Conservation (phyloP, 441 rosid species). For the Macaranga tanarius region DNA sequence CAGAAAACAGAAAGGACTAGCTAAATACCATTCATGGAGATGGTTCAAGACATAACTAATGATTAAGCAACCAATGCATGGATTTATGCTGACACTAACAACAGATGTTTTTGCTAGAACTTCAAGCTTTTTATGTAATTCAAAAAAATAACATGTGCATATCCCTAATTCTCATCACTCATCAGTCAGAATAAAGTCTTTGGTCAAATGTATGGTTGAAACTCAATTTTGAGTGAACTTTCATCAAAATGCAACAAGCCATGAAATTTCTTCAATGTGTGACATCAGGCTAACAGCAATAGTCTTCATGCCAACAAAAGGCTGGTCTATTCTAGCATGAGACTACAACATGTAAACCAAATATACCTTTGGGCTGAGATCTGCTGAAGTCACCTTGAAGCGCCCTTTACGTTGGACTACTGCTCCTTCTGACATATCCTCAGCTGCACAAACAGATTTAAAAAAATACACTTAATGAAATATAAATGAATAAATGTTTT, state of each 20-base stretch:
- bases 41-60: not conserved
- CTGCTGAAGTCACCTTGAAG: slow-evolving; percentile 88
- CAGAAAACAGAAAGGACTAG: not conserved
- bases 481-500: slow-evolving; percentile 10
- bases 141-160: not conserved
- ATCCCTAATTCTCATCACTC: too few relatives aligned
- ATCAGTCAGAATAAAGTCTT: too few relatives aligned
- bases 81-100: not conserved
- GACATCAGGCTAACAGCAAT: not conserved
- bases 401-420: slow-evolving; percentile 84
- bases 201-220: not conserved
- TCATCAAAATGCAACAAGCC: not conserved
- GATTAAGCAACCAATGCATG: not conserved
- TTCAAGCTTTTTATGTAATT: not conserved
- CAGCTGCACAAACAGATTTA: slow-evolving; percentile 39
- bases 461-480: slow-evolving; percentile 2
- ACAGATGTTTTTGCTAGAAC: not conserved
- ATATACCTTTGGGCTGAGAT: slow-evolving; percentile 83
- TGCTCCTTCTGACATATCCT: slow-evolving; percentile 74
- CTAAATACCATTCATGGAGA: not conserved
- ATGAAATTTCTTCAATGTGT: not conserved
- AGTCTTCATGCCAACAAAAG: not conserved
- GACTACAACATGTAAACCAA: slow-evolving; percentile 17
- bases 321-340: slow-evolving; percentile 4
- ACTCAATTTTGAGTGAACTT: not conserved